phyloP scores from a whole-genome alignment of 2,329 filamentous ascomycete species.

The Epichloe uncinata region DNA sequence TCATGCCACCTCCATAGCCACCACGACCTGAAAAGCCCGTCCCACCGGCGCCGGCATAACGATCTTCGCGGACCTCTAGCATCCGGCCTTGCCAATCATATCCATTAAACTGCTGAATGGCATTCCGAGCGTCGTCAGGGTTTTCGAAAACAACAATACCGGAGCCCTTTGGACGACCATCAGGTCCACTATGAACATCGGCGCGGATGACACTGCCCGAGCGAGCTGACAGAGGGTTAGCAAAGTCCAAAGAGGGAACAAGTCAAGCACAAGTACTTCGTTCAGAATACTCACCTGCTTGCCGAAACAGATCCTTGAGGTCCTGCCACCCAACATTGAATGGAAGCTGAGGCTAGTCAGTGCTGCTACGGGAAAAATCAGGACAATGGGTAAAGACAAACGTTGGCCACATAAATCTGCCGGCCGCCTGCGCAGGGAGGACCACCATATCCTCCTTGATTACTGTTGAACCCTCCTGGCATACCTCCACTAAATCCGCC shows the following conservation, averaged over 20 bases:
- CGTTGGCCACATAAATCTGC: constrained; percentile 96
- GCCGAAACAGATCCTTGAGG: constrained; percentile 94
- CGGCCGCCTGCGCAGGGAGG: constrained; percentile 45
- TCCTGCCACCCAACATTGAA: constrained; percentile 99
- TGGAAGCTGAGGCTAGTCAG: constrained; percentile 53
- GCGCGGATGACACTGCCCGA: constrained; percentile 79
- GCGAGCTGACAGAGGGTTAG: constrained; percentile 24
- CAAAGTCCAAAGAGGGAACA: background rate
- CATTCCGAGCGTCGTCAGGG: constrained; percentile 85
- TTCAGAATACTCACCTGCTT: constrained; percentile 62
- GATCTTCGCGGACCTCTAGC: constrained; percentile 91
- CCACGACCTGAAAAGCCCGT: constrained; percentile 44
- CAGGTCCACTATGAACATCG: constrained; percentile 83
- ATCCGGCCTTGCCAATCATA: constrained; percentile 95
- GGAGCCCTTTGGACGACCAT: constrained; percentile 89
- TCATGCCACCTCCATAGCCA: constrained; percentile 44
- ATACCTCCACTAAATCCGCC: constrained; percentile 47
- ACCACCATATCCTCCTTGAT: constrained; percentile 40
- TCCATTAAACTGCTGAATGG: constrained; percentile 94
- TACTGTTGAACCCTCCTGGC: constrained; percentile 34
- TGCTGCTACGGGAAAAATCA: background rate
- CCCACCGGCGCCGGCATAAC: constrained; percentile 60
- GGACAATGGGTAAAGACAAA: constrained; percentile 45
- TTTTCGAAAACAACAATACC: constrained; percentile 96
- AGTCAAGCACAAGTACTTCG: background rate